Percentiles rank a stretch among this genome's conserved stretches.
Evolutionary conservation across 768 basidiomycete genomes (phyloP).

Genomic region (Trametes elegans): DNA sequence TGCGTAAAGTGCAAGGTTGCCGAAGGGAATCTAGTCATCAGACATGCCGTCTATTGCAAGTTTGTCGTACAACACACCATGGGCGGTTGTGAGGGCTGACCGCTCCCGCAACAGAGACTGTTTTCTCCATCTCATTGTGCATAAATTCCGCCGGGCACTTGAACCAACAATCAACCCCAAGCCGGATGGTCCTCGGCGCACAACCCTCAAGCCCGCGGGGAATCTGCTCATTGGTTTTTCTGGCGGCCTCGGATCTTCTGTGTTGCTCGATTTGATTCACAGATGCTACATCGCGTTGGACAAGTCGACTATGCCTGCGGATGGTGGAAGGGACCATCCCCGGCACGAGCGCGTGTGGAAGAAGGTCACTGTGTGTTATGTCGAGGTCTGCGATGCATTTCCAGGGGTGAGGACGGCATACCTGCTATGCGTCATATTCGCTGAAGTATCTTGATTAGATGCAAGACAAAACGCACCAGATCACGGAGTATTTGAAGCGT

Average conservation of each 20-base stretch:
- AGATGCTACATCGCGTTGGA: slow-evolving; percentile 41
- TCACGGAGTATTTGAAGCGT: slow-evolving; percentile 43
- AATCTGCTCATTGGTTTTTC: slow-evolving; percentile 70
- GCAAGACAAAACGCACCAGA: slow-evolving; percentile 53
- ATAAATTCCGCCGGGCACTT: slow-evolving; percentile 63
- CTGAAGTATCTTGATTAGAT: slow-evolving; percentile 37
- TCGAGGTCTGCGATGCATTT: slow-evolving; percentile 64
- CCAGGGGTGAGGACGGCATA: slow-evolving; percentile 46
- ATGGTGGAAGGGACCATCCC: slow-evolving; percentile 68
- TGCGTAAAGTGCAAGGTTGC: slow-evolving; percentile 77
- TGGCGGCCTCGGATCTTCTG: slow-evolving; percentile 76
- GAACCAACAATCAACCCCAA: slow-evolving; percentile 62
- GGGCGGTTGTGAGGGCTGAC: not conserved
- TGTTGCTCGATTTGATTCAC: slow-evolving; percentile 67
- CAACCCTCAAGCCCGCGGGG: slow-evolving; percentile 62
- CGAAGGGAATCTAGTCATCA: slow-evolving; percentile 65
- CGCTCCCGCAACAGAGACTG: slow-evolving; percentile 47
- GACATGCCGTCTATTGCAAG: slow-evolving; percentile 87
- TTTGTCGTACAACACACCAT: slow-evolving; percentile 27
- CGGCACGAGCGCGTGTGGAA: slow-evolving; percentile 61
- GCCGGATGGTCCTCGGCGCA: slow-evolving; percentile 55
- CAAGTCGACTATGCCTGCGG: slow-evolving; percentile 28
- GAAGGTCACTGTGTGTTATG: slow-evolving; percentile 61
- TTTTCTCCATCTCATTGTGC: slow-evolving; percentile 58
- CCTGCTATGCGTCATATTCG: not conserved